Evolutionary conservation across 768 basidiomycete genomes (phyloP), one percentile per base, ranked within the genome.

Genomic region (Sporobolomyces roseus): DNA sequence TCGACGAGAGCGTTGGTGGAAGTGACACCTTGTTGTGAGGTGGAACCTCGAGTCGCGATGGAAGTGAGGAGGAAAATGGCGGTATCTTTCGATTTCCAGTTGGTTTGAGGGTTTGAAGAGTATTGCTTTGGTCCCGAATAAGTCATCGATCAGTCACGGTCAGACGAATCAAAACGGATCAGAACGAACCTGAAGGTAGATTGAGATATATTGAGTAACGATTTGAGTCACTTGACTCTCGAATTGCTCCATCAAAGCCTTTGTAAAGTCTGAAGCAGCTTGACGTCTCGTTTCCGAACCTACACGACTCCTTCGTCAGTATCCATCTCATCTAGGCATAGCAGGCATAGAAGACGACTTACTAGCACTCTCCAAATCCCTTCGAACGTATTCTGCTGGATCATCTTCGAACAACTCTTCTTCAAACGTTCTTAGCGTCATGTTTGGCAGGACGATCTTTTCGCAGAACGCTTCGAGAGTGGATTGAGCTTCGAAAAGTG

Each of bases 381-480:
- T 83, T 27, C 91, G 87, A 74, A 97, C 90, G 77, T 88, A 98
- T 77, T 98, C 94, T 45, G 94, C 84, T 0, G 96, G 93, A 73
- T 96, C 93, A 68, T 98, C 96, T 79, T 96, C 93, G 75, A 99
- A 98, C 78, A 92, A 87, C 75, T 99, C 96, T 56, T 90, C 83
- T 63, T 97, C 93, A 73, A 91, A 89, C 45, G 89, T 82, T 68
- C 93, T 85, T 19, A 98, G 82, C 19, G 85, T 81, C 66, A 96
- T 90, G 75, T 96, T 97, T n/a, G 94, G 93, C 32, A 98, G 83
- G 30, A 97, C 88, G 65, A 98, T 91, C 60, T 90, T 88, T 78
- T 92, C 87, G 8, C 91, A 85, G 63, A 99, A 86, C 4, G 85
- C 84, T 17, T 86, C 85, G 63, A 97, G 87, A 1, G 88, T 92